Evolutionary conservation across 495 filamentous ascomycete species (phyloP), one percentile per base, ranked within the genome.

Genomic region (Aspergillus baeticus): DNA sequence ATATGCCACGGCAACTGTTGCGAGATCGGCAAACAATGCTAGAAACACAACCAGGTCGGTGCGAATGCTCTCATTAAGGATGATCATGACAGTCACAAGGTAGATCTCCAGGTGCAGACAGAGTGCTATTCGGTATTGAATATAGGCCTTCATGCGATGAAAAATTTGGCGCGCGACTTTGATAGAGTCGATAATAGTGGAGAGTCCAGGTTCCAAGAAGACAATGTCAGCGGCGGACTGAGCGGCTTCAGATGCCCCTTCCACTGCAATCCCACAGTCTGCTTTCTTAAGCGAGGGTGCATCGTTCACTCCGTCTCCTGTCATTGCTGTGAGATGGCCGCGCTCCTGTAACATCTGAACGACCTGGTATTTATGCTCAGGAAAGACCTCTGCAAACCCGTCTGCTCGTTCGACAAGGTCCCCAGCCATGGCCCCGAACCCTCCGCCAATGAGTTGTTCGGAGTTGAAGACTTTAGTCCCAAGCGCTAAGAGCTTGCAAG

Each of bases 241-340:
- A 15, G 86, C 86, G 51, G 86, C 86, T 77, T 88, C 85, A 6
- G 86, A 85, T 23, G 86, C 83, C 64, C 86, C 86, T 74, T 89
- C 86, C 43, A 89, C 86, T 36, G 86, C 86, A 61, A 89, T 89
- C 75, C 76, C 76, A 48, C 77, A 81, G 77, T 97, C 92, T 17
- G 92, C 92, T 78, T 95, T 96, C 80, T 97, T 97, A 51, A 97
- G 78, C 37, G 92, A 96, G 29, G 92, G 92, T 47, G 92, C 92
- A 75, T 97, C 92, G 74, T 97, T 97, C 70, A 97, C 92, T 82
- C 92, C 92, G 67, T 97, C 92, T 77, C 92, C 92, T 74, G 92
- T 97, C 92, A 97, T 97, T 63, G 92, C 92, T 73, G 95, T 92
- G 37, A 96, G 80, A 80, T 96, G 93, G 63, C 92, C 92, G 80